Evolutionary conservation across 345 rosid genomes (phyloP).

Genomic region (Chamaenerion angustifolium): DNA sequence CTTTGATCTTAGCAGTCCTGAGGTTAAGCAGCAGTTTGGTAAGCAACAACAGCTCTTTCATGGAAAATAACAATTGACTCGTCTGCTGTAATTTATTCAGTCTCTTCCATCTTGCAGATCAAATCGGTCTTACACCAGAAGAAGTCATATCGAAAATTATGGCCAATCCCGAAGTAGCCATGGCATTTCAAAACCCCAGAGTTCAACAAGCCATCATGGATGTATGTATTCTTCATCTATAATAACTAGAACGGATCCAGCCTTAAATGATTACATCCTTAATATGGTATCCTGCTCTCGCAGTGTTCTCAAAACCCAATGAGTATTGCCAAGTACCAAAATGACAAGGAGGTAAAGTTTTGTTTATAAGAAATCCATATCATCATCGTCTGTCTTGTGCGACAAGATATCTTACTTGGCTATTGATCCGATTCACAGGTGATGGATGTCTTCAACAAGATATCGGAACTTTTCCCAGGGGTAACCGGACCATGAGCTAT

Average conservation of each 20-base stretch:
- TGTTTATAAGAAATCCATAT: no score
- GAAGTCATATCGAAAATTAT: slow-evolving; percentile 81
- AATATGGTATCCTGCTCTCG: slow-evolving; percentile 17
- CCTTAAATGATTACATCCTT: neutral
- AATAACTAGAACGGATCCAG: no score
- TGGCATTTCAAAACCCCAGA: slow-evolving; percentile 93
- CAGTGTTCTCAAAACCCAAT: slow-evolving; percentile 95
- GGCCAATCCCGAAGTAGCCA: slow-evolving; percentile 89
- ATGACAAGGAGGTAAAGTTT: slow-evolving; percentile 80
- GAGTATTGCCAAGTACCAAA: slow-evolving; percentile 84
- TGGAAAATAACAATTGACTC: neutral
- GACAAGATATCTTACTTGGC: neutral
- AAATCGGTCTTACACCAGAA: slow-evolving; percentile 92
- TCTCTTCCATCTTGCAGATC: slow-evolving; percentile 37
- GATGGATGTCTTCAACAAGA: slow-evolving; percentile 93
- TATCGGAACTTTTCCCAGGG: slow-evolving; percentile 92
- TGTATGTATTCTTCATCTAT: slow-evolving; percentile 28
- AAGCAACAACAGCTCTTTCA: slow-evolving; percentile 15
- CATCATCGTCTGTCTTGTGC: neutral
- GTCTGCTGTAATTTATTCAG: neutral
- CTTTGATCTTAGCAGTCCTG: slow-evolving; percentile 85
- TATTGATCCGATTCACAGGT: slow-evolving; percentile 32
- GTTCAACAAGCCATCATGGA: slow-evolving; percentile 94
- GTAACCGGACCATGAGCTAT: slow-evolving; percentile 31
- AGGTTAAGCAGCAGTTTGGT: slow-evolving; percentile 93